Evolutionary conservation across 208 protist genomes (phyloP), one percentile per base, ranked within the genome.

Genomic region (Acanthamoeba sp.): DNA sequence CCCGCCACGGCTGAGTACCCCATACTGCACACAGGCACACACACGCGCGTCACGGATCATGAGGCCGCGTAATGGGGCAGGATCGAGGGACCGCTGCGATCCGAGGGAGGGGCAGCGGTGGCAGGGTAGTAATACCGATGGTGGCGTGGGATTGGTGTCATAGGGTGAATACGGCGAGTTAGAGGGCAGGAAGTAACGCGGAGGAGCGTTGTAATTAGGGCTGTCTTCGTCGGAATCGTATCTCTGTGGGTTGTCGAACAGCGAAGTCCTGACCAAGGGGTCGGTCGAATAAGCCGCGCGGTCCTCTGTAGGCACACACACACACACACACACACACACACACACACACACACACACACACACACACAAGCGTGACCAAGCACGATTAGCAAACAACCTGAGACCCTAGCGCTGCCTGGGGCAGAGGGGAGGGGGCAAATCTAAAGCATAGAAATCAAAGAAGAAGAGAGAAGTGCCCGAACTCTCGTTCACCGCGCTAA

Each of bases 191-290:
- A 32, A 88, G 78, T 32, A 88, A 16, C 78, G 78, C 27, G 78
- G 78, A 16, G 45, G 38, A 18, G 78, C 29, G 78, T 42, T 88
- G 78, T 88, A 88, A 29, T 88, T 50, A 14, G 36, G 32, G 27
- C 7, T 62, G 36, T 88, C 78, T 20, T 88, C 78, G n/a, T 88
- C 78, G 7, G 78, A 88, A 16, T 88, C 78, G 78, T 88, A 88
- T 36, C 78, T 27, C 45, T 88, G 78, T 34, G 78, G 78, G 78
- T 88, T 88, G 42, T 88, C 78, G 29, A 88, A 88, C 40, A 88
- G 78, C 45, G 48, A 88, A 14, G 2, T 50, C 9, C 27, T 18
- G 40, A 24, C 24, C 29, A 27, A 7, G 0, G 78, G 7, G 24
- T 32, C 18, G 78, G 24, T 57, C 45, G 29, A 88, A 59, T 62